Conservation (phyloP, 257 asterid species). For the Nicotiana undulata region DNA sequence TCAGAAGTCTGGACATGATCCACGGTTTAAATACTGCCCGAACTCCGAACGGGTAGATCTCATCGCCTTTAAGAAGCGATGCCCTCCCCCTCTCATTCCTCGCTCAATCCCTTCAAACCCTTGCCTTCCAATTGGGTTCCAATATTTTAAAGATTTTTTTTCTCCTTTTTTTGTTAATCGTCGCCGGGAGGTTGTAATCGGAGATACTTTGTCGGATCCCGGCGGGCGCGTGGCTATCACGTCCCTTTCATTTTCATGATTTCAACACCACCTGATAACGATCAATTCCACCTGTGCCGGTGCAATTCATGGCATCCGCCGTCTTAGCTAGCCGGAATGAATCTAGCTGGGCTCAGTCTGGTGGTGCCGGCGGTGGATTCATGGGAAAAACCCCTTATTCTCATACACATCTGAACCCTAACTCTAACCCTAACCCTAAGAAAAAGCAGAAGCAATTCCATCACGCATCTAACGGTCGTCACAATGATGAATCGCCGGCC, state of each 20-base stretch:
- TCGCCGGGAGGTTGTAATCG: constrained; percentile 15
- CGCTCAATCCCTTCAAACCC: constrained; percentile 74
- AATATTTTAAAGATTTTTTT: not conserved
- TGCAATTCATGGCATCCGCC: constrained; percentile 77
- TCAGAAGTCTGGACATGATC: constrained; percentile 10
- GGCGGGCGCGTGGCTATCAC: constrained; percentile 22
- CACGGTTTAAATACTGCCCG: constrained; percentile 62
- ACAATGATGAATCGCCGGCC: constrained; percentile 41
- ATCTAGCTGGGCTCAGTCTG: constrained; percentile 68
- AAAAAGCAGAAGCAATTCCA: constrained; percentile 71
- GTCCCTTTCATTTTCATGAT: constrained; percentile 35
- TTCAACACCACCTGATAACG: constrained; percentile 10
- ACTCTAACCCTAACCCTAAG: constrained; percentile 72
- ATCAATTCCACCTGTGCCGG: constrained; percentile 32
- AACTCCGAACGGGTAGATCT: constrained; percentile 65
- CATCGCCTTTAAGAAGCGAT: constrained; percentile 79
- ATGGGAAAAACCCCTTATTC: constrained; percentile 78
- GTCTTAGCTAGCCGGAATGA: constrained; percentile 82
- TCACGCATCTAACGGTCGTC: constrained; percentile 40
- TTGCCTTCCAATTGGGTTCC: constrained; percentile 10
- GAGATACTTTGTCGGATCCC: not conserved
- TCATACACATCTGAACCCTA: constrained; percentile 47
- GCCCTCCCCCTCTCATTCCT: constrained; percentile 36
- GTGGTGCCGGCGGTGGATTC: constrained; percentile 33
- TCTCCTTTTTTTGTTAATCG: not conserved